phyloP scores from a whole-genome alignment of 768 basidiomycete genomes.

The Mycena amicta region DNA sequence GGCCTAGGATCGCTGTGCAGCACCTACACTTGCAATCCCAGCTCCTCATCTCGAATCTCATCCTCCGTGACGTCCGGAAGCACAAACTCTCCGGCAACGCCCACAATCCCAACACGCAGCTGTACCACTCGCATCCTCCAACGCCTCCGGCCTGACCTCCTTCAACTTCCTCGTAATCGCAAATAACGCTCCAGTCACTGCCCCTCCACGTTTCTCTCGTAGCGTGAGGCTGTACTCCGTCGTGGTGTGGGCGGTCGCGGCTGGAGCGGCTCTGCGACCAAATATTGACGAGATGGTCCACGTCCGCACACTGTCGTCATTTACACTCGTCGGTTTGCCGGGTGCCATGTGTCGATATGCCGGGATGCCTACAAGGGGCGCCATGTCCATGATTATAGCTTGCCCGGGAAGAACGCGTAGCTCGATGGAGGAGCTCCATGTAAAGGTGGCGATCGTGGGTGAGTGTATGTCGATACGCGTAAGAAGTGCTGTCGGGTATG shows the following conservation, averaged over 20 bases:
- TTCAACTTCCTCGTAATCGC: slow-evolving; percentile 45
- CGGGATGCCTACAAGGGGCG: slow-evolving; percentile 47
- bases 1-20: neutral
- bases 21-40: slow-evolving; percentile 19
- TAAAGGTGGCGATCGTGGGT: slow-evolving; percentile 56
- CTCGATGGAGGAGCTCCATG: slow-evolving; percentile 40
- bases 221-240: slow-evolving; percentile 44
- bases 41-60: slow-evolving; percentile 14
- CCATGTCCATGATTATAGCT: slow-evolving; percentile 57
- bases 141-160: slow-evolving; percentile 40
- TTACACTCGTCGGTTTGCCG: slow-evolving; percentile 44
- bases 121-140: slow-evolving; percentile 43
- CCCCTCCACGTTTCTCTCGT: slow-evolving; percentile 53
- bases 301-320: slow-evolving; percentile 66
- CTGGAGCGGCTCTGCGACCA: slow-evolving; percentile 11
- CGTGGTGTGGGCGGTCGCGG: slow-evolving; percentile 15
- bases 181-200: slow-evolving; percentile 58
- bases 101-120: slow-evolving; percentile 49
- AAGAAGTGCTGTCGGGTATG: slow-evolving; percentile 38
- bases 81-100: slow-evolving; percentile 56
- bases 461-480: slow-evolving; percentile 44
- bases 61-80: slow-evolving; percentile 27
- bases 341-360: slow-evolving; percentile 57
- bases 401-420: slow-evolving; percentile 50
- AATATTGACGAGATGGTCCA: slow-evolving; percentile 57